Base-by-base conservation (phyloP, 495 filamentous ascomycete species). In the Schizothecium vesticola region DNA sequence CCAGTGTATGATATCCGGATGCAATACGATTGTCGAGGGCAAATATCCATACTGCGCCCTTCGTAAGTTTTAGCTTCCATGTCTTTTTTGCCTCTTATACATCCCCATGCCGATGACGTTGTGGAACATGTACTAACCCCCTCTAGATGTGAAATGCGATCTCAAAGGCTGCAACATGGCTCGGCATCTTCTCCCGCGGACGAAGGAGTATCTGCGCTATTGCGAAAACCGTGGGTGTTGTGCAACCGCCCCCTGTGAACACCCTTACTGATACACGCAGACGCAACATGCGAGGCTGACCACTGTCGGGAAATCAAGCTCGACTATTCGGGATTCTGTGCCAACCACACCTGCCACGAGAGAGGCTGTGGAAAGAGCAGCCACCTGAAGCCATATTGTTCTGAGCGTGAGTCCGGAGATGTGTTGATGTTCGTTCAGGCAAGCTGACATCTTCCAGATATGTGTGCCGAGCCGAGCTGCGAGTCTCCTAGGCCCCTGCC, bases 151-250 rank as follows among this genome's bases (percentile, higher is more conserved):
- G 36, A 72, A 72, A 29, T 71, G 63, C 58, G 68, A 76, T 10
- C 67, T 73, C 60, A 70, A 63, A 68, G 61, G 31, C 19, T 68
- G 67, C 63, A 67, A 60, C 6, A 61, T 64, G 60, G 71, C 71
- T 31, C 69, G 61, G 24, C 67, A 74, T 55, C 59, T 43, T 2
- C 26, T 31, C 1, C 21, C 63, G 12, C 71, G 65, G 28, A 69
- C 61, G 2, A 69, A 70, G 16, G 71, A 75, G 28, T 79, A 77
- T n/a, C 69, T 66, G 0, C 33, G n/a, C 10, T 77, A 63, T 28
- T 80, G 78, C 36, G 65, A 64, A 19, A 36, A 69, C 1, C 78
- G 78, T 80, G 28, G 66, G 78, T 67, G 11, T 43, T 31, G 6
- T 29, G n/a, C 2, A 12, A 25, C 21, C 23, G n/a, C 60, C 63